Base-by-base conservation (phyloP, 148 eudicot genomes). In the Nyssa sinensis region DNA sequence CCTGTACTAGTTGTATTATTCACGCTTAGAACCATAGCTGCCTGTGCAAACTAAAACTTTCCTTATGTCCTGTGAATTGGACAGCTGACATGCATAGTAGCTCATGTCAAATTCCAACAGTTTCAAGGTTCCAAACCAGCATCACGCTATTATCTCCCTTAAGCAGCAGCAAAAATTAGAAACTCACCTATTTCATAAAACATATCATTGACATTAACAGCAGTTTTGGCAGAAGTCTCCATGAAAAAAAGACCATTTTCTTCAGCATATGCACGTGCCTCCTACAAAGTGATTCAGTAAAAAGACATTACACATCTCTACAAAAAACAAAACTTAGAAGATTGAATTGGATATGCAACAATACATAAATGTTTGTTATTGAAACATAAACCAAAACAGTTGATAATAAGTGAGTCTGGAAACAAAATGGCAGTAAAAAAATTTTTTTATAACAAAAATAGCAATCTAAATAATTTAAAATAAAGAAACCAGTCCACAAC, bases 191-290 rank as follows among this genome's bases (percentile, higher is more conserved):
- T 92, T 77, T 94, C 98, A 79, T 86, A 71, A 79, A 94, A 94
- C 57, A 88, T 74, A 33, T 94, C 98, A 70, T 94, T 90, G 63
- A 94, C 98, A 80, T 94, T 94, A 51, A 77, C 84, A 80, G 98
- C 96, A 71, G 93, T 92, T 86, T 94, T 92, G 29, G 98, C 97
- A 41, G 98, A 94, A 51, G 97, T 86, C 80, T 94, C 98, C 89
- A 87, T 79, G 78, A 92, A 92, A 83, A 92, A 92, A 30, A 94
- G 93, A 70, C 96, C 93, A 80, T 92, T 94, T 68, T 92, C 98
- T 59, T 92, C 96, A 1, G 98, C 98, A 84, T 94, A 94, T 11
- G 74, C 64, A 16, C 90, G 91, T 41, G 97, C 97, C 80, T 94
- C 98, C 98, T 94, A 88, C 78, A 87, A 62, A 64, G 63, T 63